These are phyloP conservation scores for Immersiella caudata DNA, from an alignment of 495 filamentous ascomycete species.

Conservation along the genomic window DNA sequence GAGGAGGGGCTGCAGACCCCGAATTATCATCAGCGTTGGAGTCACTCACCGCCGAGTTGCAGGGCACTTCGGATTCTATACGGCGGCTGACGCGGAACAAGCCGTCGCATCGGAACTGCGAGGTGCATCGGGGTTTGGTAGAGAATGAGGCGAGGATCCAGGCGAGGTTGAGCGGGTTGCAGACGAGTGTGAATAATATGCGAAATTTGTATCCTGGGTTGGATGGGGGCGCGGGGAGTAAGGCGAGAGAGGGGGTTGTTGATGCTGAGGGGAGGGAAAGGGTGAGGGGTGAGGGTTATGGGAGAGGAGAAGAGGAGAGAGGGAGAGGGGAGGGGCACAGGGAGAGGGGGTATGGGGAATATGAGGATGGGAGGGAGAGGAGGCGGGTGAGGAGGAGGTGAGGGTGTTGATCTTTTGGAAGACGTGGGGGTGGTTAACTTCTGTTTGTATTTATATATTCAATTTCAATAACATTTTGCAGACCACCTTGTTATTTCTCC, in stretches of 20 bases:
- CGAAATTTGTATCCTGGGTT: slow-evolving; percentile 25
- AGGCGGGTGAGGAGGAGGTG: too few species aligned
- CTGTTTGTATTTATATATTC: too few species aligned
- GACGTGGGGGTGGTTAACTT: too few species aligned
- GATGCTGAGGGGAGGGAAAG: background rate
- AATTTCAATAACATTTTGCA: too few species aligned
- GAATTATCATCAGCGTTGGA: slow-evolving; percentile 32
- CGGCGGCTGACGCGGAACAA: slow-evolving; percentile 14
- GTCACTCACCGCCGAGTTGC: slow-evolving; percentile 27
- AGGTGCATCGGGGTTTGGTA: slow-evolving; percentile 26
- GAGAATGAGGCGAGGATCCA: slow-evolving; percentile 28
- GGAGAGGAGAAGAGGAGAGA: background rate
- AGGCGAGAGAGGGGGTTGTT: background rate
- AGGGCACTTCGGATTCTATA: slow-evolving; percentile 24
- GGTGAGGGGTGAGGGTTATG: background rate
- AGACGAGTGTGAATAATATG: slow-evolving; percentile 33
- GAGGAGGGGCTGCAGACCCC: slow-evolving; percentile 1
- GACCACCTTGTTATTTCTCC: too few species aligned
- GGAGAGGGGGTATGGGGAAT: too few species aligned
- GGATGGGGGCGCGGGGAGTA: background rate
- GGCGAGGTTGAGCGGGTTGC: slow-evolving; percentile 23
- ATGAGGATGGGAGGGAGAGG: too few species aligned
- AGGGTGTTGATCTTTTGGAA: too few species aligned
- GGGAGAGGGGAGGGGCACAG: background rate
- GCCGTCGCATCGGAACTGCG: slow-evolving; percentile 25